These are phyloP conservation scores for Scytalidium sp. DNA, from an alignment of 2,329 filamentous ascomycete genomes.

Conservation along the genomic window DNA sequence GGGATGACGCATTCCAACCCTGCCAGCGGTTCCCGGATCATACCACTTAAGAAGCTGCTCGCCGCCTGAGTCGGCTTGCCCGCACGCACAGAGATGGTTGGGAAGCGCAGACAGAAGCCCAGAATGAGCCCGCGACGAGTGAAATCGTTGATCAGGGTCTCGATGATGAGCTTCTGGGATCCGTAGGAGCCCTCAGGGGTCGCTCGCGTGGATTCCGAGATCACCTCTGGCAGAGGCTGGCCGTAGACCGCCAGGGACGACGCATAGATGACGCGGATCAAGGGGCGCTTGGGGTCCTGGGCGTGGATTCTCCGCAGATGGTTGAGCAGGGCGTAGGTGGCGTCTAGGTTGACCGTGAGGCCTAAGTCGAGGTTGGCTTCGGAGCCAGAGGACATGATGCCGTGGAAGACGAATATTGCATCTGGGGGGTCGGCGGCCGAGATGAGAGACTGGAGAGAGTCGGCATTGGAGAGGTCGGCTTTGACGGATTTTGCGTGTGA, in stretches of 20 bases:
- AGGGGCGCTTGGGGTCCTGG: constrained; percentile 31
- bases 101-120: constrained; percentile 54
- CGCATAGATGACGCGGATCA: constrained; percentile 54
- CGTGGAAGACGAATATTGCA: constrained; percentile 57
- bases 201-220: constrained; percentile 42
- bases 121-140: constrained; percentile 54
- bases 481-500: constrained; percentile 23
- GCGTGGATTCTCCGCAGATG: constrained; percentile 36
- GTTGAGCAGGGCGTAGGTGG: constrained; percentile 51
- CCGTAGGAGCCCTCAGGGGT: constrained; percentile 58
- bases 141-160: constrained; percentile 56
- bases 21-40: constrained; percentile 57
- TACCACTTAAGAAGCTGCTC: constrained; percentile 58
- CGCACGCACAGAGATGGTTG: constrained; percentile 58
- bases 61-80: constrained; percentile 59
- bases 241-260: constrained; percentile 61
- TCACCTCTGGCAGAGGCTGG: constrained; percentile 43
- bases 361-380: constrained; percentile 56
- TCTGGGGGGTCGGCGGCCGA: constrained; percentile 29
- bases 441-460: constrained; percentile 28
- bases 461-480: constrained; percentile 31
- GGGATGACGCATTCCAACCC: constrained; percentile 53
- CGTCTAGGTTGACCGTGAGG: constrained; percentile 56
- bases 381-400: constrained; percentile 61
- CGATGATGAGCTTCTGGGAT: constrained; percentile 59